Conservation (phyloP, 75 land plant genomes). For the Cupressus sempervirens region DNA sequence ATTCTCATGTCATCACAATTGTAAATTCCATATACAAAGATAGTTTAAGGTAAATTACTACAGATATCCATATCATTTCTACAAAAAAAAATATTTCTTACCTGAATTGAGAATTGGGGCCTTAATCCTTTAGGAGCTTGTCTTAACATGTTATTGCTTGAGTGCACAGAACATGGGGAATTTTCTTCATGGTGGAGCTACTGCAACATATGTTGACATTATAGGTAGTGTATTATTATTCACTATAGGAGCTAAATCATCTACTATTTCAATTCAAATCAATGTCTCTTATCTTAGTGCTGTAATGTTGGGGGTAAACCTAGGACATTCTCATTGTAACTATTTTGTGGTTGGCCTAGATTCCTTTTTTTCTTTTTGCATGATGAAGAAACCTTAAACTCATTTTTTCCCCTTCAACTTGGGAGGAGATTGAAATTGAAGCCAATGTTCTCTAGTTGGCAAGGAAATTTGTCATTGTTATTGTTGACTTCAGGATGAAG, state of each 20-base stretch:
- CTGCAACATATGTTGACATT: constrained; percentile 58
- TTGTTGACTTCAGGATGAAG: constrained; percentile 62
- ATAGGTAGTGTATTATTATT: constrained; percentile 55
- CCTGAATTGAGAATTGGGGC: neutral
- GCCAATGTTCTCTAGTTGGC: constrained; percentile 53
- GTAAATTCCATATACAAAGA: neutral
- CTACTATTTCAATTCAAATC: constrained; percentile 65
- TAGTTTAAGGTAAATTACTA: neutral
- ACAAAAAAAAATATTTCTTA: neutral
- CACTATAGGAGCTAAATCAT: constrained; percentile 27
- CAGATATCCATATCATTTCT: neutral
- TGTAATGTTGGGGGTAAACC: constrained; percentile 28
- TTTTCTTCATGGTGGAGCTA: constrained; percentile 76
- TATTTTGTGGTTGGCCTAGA: neutral
- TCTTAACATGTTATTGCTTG: neutral
- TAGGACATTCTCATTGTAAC: neutral
- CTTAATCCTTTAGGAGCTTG: neutral
- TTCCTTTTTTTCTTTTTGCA: neutral
- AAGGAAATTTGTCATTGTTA: constrained; percentile 51
- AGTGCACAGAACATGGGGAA: constrained; percentile 32
- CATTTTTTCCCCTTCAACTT: neutral
- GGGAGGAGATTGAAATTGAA: constrained; percentile 81
- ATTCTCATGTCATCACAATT: too few species aligned
- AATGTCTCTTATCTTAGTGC: constrained; percentile 62
- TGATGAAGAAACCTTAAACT: neutral